Evolutionary conservation across 2,329 filamentous ascomycete species (phyloP), one percentile per base, ranked within the genome.

Genomic region (Dothistroma septosporum): DNA sequence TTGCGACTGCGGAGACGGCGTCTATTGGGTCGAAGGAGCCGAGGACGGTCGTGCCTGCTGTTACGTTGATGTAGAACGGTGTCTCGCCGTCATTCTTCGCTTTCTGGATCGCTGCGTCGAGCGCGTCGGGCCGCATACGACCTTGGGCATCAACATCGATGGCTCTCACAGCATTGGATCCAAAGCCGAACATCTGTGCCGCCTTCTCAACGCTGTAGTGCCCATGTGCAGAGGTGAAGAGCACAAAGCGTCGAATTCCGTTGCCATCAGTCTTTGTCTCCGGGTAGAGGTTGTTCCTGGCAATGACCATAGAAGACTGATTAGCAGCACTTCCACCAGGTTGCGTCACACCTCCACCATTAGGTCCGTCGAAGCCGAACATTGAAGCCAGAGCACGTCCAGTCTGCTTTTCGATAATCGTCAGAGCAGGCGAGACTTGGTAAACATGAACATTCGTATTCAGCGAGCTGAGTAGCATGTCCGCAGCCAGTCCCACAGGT

Each of bases 371-470:
- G 72, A 96, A 86, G 6, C 91, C 91, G 70, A 96, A 96, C 22
- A 92, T 80, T 2, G 79, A 76, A 0, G 93, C 93, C 21, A 99
- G 80, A 1, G 84, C 82, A 46, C 82, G 83, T 12, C 89, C 85
- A 0, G 91, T 95, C 56, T 85, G 83, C 75, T 96, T 97, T 76
- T 97, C 94, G 64, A 97, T 86, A 8, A 96, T 76, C 0, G 91
- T 91, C 54, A 97, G 80, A 8, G 90, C 92, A 0, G 94, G 94
- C 0, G 93, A 96, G 60, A 96, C 92, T 77, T 93, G 89, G 78
- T 92, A 97, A 63, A 97, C 91, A 75, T 97, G 94, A 16, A 92
- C 85, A 73, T 97, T 99, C 37, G 94, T 97, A 77, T 99, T 97
- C 49, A 99, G 79, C 0, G 90, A 84, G 0, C 90, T 87, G 28